Percentiles rank a stretch among this genome's conserved stretches.
Evolutionary conservation across 2,329 filamentous ascomycete genomes (phyloP).

Genomic region (Colletotrichum caudatum): DNA sequence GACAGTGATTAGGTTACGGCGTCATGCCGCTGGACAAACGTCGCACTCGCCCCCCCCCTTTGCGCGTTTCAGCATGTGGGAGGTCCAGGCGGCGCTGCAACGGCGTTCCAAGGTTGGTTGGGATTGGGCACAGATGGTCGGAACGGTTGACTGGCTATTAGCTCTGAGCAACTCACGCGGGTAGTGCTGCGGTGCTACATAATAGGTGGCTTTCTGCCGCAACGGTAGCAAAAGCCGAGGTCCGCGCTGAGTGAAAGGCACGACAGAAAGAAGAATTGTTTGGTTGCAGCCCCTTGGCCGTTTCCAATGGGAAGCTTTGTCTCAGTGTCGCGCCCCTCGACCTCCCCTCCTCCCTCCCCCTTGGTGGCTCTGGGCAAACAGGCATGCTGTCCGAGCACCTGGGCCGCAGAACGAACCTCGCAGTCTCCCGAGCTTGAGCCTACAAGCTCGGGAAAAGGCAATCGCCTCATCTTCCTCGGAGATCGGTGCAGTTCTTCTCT

Average conservation of each 20-base stretch:
- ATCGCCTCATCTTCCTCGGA: slow-evolving; percentile 2
- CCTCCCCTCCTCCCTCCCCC: neutral
- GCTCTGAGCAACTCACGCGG: neutral
- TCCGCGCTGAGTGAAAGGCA: neutral
- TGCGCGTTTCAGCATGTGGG: slow-evolving; percentile 38
- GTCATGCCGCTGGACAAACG: slow-evolving; percentile 22
- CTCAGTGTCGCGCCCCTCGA: slow-evolving; percentile 15
- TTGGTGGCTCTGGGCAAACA: neutral
- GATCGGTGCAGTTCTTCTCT: slow-evolving; percentile 7
- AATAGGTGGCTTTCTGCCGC: neutral
- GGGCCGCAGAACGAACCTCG: neutral
- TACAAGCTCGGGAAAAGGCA: neutral
- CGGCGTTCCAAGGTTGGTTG: slow-evolving; percentile 22
- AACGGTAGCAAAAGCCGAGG: neutral
- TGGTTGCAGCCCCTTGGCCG: slow-evolving; percentile 12
- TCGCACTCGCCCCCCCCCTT: slow-evolving; percentile 33
- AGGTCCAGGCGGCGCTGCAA: slow-evolving; percentile 33
- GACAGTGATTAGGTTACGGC: neutral
- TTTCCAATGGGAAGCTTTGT: slow-evolving; percentile 16
- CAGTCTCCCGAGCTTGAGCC: neutral
- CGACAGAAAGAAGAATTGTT: neutral
- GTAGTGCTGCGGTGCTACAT: no score
- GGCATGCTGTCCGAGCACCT: neutral
- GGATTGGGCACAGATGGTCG: slow-evolving; percentile 26
- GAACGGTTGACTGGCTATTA: neutral